Evolutionary conservation across 257 asterid species (phyloP).

Genomic region (Nicotiana otophora): DNA sequence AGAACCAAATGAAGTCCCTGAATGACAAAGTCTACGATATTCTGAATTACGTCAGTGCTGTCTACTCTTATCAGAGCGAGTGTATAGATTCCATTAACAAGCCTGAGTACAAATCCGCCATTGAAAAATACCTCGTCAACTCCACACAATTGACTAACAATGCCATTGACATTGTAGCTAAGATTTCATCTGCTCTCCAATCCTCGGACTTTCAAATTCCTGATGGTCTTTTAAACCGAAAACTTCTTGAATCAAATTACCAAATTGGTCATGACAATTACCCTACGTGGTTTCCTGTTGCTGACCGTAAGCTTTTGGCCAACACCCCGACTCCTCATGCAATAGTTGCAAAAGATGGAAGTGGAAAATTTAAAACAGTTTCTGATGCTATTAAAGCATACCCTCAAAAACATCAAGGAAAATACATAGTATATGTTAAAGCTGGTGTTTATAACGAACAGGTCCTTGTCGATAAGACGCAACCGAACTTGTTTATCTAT

Average conservation of each 20-base stretch:
- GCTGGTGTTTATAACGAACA: slow-evolving; percentile 57
- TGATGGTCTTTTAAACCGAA: slow-evolving; percentile 5
- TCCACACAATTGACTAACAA: slow-evolving; percentile 54
- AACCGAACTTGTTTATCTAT: slow-evolving; percentile 40
- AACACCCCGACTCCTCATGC: slow-evolving; percentile 26
- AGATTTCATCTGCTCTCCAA: slow-evolving; percentile 29
- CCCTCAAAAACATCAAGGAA: slow-evolving; percentile 36
- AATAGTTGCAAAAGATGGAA: slow-evolving; percentile 61
- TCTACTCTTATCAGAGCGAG: slow-evolving; percentile 32
- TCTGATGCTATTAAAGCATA: slow-evolving; percentile 39
- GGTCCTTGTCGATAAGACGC: slow-evolving; percentile 37
- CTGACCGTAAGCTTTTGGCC: slow-evolving; percentile 49
- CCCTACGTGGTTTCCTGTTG: slow-evolving; percentile 47
- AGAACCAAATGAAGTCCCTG: slow-evolving; percentile 26
- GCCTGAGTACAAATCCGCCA: slow-evolving; percentile 32
- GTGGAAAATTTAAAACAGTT: slow-evolving; percentile 47
- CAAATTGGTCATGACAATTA: slow-evolving; percentile 23
- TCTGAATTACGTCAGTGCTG: slow-evolving; percentile 43
- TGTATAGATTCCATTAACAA: slow-evolving; percentile 42
- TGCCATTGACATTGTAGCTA: slow-evolving; percentile 51
- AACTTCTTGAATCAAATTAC: slow-evolving; percentile 12
- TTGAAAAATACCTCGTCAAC: slow-evolving; percentile 33
- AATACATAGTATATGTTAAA: slow-evolving; percentile 54
- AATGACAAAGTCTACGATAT: slow-evolving; percentile 36
- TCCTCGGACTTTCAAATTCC: slow-evolving; percentile 16